Conservation (phyloP, 805 yeast genomes). For the Zygosaccharomyces lentus region DNA sequence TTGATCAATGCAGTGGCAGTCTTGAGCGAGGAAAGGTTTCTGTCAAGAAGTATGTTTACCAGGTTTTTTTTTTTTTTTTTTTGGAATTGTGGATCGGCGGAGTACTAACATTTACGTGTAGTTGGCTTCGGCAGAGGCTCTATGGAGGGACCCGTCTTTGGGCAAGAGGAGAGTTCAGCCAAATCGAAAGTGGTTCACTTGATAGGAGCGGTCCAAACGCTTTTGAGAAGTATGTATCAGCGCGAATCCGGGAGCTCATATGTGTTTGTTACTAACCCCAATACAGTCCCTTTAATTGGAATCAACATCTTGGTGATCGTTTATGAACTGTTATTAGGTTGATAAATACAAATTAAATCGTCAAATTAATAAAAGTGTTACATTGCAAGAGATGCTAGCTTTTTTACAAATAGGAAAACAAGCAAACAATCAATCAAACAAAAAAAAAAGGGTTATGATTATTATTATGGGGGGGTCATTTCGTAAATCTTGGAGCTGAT, state of each 20-base stretch:
- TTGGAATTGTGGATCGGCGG: background rate
- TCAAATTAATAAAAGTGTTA: background rate
- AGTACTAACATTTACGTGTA: conserved; percentile 8
- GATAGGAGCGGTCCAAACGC: conserved; percentile 70
- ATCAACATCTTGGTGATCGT: conserved; percentile 61
- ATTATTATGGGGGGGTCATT: conserved; percentile 4
- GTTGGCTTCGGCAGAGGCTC: conserved; percentile 46
- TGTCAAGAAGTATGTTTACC: conserved; percentile 50
- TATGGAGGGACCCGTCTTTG: conserved; percentile 42
- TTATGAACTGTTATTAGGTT: conserved; percentile 69
- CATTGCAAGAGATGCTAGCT: conserved; percentile 3
- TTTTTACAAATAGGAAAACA: background rate
- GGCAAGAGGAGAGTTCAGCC: conserved; percentile 45
- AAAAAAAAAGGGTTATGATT: background rate
- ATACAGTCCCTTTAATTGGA: conserved; percentile 60
- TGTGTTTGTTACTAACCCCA: background rate
- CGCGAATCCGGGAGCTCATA: conserved; percentile 1
- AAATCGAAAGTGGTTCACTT: conserved; percentile 58
- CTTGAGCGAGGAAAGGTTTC: conserved; percentile 72
- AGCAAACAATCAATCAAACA: too few relatives aligned
- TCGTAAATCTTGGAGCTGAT: conserved; percentile 11
- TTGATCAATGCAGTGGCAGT: conserved; percentile 73
- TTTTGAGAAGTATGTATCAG: conserved; percentile 53
- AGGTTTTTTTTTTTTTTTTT: background rate
- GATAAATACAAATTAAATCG: conserved; percentile 12